Percentiles rank a stretch among this genome's conserved stretches.
phyloP scores from a whole-genome alignment of 1,284 basidiomycete species.

The Schizophyllum amplum region DNA sequence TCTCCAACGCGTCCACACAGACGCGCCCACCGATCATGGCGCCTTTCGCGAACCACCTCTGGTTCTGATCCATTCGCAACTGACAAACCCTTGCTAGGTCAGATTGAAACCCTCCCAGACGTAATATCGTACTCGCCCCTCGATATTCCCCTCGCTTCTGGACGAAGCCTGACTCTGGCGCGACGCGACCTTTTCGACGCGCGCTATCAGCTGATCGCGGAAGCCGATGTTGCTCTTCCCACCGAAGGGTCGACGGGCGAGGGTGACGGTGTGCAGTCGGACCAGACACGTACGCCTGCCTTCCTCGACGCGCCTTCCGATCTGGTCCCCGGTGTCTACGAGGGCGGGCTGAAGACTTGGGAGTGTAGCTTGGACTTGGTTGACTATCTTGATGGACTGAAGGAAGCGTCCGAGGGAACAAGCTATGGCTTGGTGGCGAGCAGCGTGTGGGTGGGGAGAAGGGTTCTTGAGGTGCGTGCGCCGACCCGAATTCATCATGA shows the following conservation, averaged over 20 bases:
- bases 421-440: constrained; percentile 12
- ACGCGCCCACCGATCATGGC: constrained; percentile 14
- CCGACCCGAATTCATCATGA: constrained; percentile 9
- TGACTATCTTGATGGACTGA: constrained; percentile 37
- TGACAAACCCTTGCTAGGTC: constrained; percentile 29
- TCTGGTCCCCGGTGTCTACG: constrained; percentile 87
- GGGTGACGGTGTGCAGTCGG: constrained; percentile 7
- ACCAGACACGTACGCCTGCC: constrained; percentile 28
- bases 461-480: constrained; percentile 55
- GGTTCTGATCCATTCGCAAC: constrained; percentile 54
- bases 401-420: neutral
- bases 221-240: constrained; percentile 22
- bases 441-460: constrained; percentile 27
- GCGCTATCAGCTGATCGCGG: constrained; percentile 81
- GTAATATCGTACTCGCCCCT: neutral
- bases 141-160: constrained; percentile 12
- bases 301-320: constrained; percentile 83
- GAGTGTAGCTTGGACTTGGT: constrained; percentile 91
- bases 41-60: constrained; percentile 48
- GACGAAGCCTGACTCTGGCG: constrained; percentile 37
- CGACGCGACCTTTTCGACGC: constrained; percentile 92
- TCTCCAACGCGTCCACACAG: constrained; percentile 1
- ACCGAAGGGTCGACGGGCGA: constrained; percentile 1
- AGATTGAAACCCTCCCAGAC: neutral
- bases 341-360: constrained; percentile 97